Conservation (phyloP, 805 yeast species). For the Saccharomycodes ludwigii region DNA sequence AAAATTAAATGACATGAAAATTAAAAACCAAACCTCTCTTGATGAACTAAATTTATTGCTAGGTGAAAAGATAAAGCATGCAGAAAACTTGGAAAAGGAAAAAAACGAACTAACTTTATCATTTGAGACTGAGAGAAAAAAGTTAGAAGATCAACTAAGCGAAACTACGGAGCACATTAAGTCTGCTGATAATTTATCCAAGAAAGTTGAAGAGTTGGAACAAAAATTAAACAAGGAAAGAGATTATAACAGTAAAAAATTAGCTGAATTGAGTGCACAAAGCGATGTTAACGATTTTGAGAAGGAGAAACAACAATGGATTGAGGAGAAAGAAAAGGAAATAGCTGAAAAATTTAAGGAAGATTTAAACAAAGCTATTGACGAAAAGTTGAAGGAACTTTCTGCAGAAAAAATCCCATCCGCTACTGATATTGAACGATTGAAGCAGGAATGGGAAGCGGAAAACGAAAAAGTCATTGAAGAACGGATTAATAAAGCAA, state of each 20-base stretch:
- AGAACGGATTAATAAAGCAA: constrained; percentile 27
- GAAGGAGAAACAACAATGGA: constrained; percentile 12
- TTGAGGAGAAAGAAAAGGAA: constrained; percentile 5
- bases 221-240: constrained; percentile 22
- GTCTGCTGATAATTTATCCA: constrained; percentile 9
- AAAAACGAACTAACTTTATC: constrained; percentile 13
- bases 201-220: constrained; percentile 23
- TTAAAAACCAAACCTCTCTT: constrained; percentile 11
- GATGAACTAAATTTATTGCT: constrained; percentile 14
- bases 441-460: constrained; percentile 26
- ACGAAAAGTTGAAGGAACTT: constrained; percentile 15
- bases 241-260: constrained; percentile 10
- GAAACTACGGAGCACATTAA: constrained; percentile 4
- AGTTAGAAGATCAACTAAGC: constrained; percentile 13
- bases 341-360: constrained; percentile 9
- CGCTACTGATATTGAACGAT: constrained; percentile 8
- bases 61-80: constrained; percentile 10
- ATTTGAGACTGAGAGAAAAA: too few relatives aligned
- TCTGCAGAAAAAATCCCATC: constrained; percentile 10
- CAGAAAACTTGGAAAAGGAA: constrained; percentile 12
- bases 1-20: too few relatives aligned
- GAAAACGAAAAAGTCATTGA: constrained; percentile 20
- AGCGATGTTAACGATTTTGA: constrained; percentile 13
- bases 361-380: constrained; percentile 15
- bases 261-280: constrained; percentile 14